These are phyloP conservation scores for Leptographium galeiforme DNA, from an alignment of 2,329 filamentous ascomycete genomes.

Conservation along the genomic window DNA sequence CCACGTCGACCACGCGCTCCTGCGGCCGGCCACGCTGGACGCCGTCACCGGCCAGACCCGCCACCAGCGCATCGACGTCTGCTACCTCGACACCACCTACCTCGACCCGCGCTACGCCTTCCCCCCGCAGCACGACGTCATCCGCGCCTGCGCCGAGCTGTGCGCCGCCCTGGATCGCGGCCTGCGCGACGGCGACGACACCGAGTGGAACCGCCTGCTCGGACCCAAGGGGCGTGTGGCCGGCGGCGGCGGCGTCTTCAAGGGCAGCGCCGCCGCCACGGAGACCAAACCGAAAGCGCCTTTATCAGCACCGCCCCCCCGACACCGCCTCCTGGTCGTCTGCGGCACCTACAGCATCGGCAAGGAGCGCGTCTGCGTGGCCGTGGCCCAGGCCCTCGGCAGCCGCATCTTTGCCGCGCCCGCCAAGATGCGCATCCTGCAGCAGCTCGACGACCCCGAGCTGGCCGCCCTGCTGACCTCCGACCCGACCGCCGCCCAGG, in stretches of 20 bases:
- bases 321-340: slow-evolving; percentile 69
- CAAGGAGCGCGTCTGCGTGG: slow-evolving; percentile 90
- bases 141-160: slow-evolving; percentile 74
- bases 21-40: slow-evolving; percentile 64
- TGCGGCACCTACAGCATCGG: slow-evolving; percentile 97
- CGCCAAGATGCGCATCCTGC: slow-evolving; percentile 71
- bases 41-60: slow-evolving; percentile 53
- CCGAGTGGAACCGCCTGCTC: slow-evolving; percentile 31
- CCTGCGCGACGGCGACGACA: slow-evolving; percentile 24
- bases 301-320: slow-evolving; percentile 12
- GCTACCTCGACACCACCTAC: slow-evolving; percentile 96
- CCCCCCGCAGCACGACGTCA: slow-evolving; percentile 76
- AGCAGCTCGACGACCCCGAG: slow-evolving; percentile 74
- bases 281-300: background rate
- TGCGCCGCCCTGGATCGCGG: slow-evolving; percentile 42
- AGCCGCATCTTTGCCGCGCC: slow-evolving; percentile 84
- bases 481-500: slow-evolving; percentile 73
- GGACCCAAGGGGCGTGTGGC: slow-evolving; percentile 16
- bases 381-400: slow-evolving; percentile 72
- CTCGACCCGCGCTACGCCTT: slow-evolving; percentile 93
- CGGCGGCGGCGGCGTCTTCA: background rate
- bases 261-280: background rate
- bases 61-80: slow-evolving; percentile 85
- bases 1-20: slow-evolving; percentile 68
- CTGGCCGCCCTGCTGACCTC: slow-evolving; percentile 64